These are phyloP conservation scores for Phlebiopsis gigantea DNA, from an alignment of 768 basidiomycete species.

Conservation along the genomic window DNA sequence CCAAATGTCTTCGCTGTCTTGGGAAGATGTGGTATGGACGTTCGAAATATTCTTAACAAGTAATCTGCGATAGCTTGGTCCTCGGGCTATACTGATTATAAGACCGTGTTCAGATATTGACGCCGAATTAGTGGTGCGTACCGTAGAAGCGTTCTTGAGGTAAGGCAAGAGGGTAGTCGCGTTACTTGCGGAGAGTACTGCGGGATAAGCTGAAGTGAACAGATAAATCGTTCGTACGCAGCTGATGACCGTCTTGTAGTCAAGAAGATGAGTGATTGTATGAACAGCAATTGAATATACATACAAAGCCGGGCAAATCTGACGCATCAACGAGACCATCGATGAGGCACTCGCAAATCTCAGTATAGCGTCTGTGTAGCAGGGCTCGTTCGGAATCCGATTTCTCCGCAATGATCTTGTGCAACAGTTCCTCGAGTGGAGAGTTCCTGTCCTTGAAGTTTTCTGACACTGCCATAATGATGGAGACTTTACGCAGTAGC, in stretches of 20 bases:
- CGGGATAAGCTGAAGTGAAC: slow-evolving; percentile 77
- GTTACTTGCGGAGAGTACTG: slow-evolving; percentile 75
- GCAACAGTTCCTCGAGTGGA: slow-evolving; percentile 78
- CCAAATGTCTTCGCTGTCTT: slow-evolving; percentile 88
- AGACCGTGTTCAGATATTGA: not conserved
- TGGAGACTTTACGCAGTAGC: slow-evolving; percentile 60
- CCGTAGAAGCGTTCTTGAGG: slow-evolving; percentile 75
- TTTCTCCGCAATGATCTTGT: slow-evolving; percentile 76
- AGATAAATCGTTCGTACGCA: slow-evolving; percentile 84
- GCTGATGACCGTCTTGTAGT: slow-evolving; percentile 65
- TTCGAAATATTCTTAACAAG: slow-evolving; percentile 82
- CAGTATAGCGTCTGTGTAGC: slow-evolving; percentile 65
- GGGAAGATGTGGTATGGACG: slow-evolving; percentile 82
- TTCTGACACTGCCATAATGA: slow-evolving; percentile 83
- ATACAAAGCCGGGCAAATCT: slow-evolving; percentile 69
- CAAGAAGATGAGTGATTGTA: not conserved
- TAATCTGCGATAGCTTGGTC: slow-evolving; percentile 83
- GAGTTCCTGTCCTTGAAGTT: slow-evolving; percentile 81
- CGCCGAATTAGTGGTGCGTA: slow-evolving; percentile 33
- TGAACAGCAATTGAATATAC: slow-evolving; percentile 22
- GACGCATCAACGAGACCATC: slow-evolving; percentile 87
- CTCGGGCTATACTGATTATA: slow-evolving; percentile 48
- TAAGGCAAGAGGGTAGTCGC: slow-evolving; percentile 88
- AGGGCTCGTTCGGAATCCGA: slow-evolving; percentile 44
- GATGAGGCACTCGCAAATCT: slow-evolving; percentile 82